These are phyloP conservation scores for Podospora appendiculata DNA, from an alignment of 495 filamentous ascomycete species.

Conservation along the genomic window DNA sequence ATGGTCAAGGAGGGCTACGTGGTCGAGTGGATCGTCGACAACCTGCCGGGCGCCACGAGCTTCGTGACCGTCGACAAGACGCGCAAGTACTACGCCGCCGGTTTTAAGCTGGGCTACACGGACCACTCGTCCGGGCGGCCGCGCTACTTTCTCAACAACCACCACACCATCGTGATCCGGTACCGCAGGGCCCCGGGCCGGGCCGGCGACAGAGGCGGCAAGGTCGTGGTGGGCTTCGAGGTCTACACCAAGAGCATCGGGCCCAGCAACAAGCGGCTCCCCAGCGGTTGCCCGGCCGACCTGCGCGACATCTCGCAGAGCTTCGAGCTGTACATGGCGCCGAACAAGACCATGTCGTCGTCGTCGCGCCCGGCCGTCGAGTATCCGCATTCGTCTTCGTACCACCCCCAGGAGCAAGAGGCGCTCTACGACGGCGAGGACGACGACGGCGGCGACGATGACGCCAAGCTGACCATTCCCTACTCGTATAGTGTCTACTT, in stretches of 20 bases:
- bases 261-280: slow-evolving; percentile 45
- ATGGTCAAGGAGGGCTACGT: slow-evolving; percentile 80
- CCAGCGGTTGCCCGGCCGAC: slow-evolving; percentile 58
- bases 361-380: slow-evolving; percentile 21
- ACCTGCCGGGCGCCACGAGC: slow-evolving; percentile 84
- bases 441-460: slow-evolving; percentile 41
- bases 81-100: slow-evolving; percentile 86
- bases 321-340: slow-evolving; percentile 60
- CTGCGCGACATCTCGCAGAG: slow-evolving; percentile 53
- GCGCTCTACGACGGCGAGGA: slow-evolving; percentile 26
- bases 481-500: slow-evolving; percentile 94
- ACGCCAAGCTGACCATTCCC: slow-evolving; percentile 66
- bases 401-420: slow-evolving; percentile 31
- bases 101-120: slow-evolving; percentile 86
- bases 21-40: slow-evolving; percentile 94
- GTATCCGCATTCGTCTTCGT: slow-evolving; percentile 54
- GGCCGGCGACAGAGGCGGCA: slow-evolving; percentile 61
- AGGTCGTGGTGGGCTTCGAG: slow-evolving; percentile 87
- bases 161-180: slow-evolving; percentile 80
- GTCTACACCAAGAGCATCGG: slow-evolving; percentile 85
- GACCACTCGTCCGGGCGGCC: slow-evolving; percentile 57
- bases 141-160: slow-evolving; percentile 83
- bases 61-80: slow-evolving; percentile 87
- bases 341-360: slow-evolving; percentile 45
- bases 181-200: slow-evolving; percentile 68